These are phyloP conservation scores for Capsicum chinense DNA, from an alignment of 257 asterid genomes.

Conservation along the genomic window DNA sequence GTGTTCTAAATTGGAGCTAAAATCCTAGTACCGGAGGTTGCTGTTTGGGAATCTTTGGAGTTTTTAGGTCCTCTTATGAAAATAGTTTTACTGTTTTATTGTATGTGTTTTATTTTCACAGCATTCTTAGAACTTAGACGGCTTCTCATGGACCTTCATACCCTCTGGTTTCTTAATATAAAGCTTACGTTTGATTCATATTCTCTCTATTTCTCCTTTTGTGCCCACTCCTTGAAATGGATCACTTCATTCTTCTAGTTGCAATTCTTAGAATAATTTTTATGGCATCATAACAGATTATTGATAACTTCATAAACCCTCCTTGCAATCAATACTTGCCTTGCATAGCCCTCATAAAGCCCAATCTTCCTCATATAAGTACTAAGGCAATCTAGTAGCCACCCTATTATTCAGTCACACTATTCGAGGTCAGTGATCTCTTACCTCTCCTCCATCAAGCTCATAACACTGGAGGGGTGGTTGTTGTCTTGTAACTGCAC, in stretches of 20 bases:
- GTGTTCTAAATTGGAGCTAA: background rate
- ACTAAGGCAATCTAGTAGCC: background rate
- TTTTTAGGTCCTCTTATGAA: background rate
- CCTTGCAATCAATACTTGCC: background rate
- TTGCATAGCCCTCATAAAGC: background rate
- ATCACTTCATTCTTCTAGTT: background rate
- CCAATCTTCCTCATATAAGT: background rate
- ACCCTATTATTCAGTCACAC: background rate
- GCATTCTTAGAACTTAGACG: background rate
- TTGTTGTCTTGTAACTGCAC: background rate
- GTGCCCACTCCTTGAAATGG: background rate
- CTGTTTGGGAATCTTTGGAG: background rate
- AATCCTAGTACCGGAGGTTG: background rate
- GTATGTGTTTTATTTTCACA: background rate
- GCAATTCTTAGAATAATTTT: background rate
- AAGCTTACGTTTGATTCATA: background rate
- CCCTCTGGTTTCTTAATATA: background rate
- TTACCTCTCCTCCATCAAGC: background rate
- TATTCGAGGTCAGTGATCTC: background rate
- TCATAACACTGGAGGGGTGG: background rate
- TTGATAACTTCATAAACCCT: background rate
- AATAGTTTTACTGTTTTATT: background rate
- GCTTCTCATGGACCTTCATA: background rate
- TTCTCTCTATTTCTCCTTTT: background rate
- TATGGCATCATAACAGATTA: background rate